Evolutionary conservation across 345 rosid genomes (phyloP), one percentile per base, ranked within the genome.

Genomic region (Citrus glauca): DNA sequence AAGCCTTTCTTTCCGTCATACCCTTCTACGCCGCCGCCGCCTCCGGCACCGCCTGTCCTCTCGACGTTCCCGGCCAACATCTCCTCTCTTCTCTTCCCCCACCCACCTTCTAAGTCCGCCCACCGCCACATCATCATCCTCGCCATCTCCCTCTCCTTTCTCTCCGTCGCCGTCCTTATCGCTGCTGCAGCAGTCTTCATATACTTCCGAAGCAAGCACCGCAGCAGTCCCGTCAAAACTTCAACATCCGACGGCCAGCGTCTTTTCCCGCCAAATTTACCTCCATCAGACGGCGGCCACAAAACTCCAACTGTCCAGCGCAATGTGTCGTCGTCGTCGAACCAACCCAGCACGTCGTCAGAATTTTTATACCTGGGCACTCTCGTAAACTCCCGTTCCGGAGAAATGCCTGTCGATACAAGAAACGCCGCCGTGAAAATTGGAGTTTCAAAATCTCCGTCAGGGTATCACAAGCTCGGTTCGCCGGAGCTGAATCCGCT

Each of bases 341-440:
- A 81, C 77, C 55, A 77, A 69, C 77, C 87, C 19, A 81, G 78
- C 81, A 81, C 88, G 10, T 89, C 90, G 80, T 89, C 98, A 0
- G 97, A 96, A 88, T 96, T 94, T 72, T 94, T 93, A 65, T 93
- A 97, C 81, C 78, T 97, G 66, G 98, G 99, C 7, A 97, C 98
- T 20, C 75, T 94, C 4, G 92, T 78, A 0, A 94, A 88, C 80
- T 81, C 94, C 0, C 73, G 76, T 13, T 75, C 62, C 10, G 83
- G 78, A 48, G 84, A 86, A 67, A 89, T 79, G 61, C 57, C 83
- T 0, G 16, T 56, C 0, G 24, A 70, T 42, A 74, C 89, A 25
- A 86, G 81, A 80, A 85, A 84, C 75, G 76, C 32, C 20, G 79
- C 84, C 20, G 75, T 85, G 11, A 90, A 81, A 66, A 83, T 89